Conservation (phyloP, 2,329 filamentous ascomycete genomes). For the Aspergillus sp. region DNA sequence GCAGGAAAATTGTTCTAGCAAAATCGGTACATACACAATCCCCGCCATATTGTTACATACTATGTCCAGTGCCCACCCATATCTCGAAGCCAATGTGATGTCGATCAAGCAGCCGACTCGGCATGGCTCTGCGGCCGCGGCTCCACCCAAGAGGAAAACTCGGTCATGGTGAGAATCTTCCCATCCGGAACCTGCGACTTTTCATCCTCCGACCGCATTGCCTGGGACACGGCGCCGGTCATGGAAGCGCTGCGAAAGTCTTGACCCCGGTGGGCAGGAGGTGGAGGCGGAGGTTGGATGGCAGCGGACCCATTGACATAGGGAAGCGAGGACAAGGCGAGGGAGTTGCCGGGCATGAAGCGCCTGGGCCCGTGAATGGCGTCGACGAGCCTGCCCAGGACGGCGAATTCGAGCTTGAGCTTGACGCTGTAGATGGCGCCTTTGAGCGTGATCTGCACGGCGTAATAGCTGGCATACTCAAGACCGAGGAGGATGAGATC, state of each 20-base stretch:
- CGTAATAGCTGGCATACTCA: constrained; percentile 32
- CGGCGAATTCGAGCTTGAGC: constrained; percentile 48
- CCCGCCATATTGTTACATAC: too few relatives aligned
- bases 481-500: constrained; percentile 36
- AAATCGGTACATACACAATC: too few relatives aligned
- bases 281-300: neutral
- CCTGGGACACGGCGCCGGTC: constrained; percentile 3
- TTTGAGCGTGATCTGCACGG: constrained; percentile 33
- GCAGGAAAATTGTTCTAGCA: too few relatives aligned
- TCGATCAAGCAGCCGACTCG: too few relatives aligned
- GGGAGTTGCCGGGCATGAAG: constrained; percentile 11
- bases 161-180: constrained; percentile 14
- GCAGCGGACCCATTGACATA: constrained; percentile 2
- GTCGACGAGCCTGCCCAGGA: constrained; percentile 41
- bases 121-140: constrained; percentile 3
- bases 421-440: constrained; percentile 30
- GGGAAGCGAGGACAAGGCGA: constrained; percentile 15
- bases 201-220: constrained; percentile 5
- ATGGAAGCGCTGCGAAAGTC: constrained; percentile 1
- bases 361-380: constrained; percentile 23
- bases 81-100: neutral
- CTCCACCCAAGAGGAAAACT: constrained; percentile 15
- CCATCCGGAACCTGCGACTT: constrained; percentile 9
- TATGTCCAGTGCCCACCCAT: neutral
- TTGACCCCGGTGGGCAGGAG: neutral